phyloP scores from a whole-genome alignment of 139 green algal species.

The Chlorella ohadii region DNA sequence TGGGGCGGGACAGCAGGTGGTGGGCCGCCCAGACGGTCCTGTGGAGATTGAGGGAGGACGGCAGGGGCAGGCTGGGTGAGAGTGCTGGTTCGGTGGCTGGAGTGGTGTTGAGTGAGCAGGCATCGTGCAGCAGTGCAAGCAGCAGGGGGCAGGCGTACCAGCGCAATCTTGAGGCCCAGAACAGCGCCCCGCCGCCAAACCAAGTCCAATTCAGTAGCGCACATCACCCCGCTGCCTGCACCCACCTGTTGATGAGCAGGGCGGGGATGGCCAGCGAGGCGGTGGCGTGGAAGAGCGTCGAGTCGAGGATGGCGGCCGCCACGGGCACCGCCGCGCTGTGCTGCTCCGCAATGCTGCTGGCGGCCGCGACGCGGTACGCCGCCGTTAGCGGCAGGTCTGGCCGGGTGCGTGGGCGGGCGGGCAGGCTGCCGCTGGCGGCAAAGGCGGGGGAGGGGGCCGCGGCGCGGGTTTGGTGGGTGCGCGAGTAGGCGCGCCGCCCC shows the following conservation, averaged over 20 bases:
- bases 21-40: slow-evolving; percentile 33
- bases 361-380: not conserved
- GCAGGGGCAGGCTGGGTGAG: not conserved
- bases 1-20: not conserved
- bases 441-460: too few species aligned
- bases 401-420: not conserved
- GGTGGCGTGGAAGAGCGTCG: slow-evolving; percentile 16
- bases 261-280: slow-evolving; percentile 32
- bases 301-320: slow-evolving; percentile 16
- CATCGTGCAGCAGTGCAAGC: too few species aligned
- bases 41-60: too few species aligned
- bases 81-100: too few species aligned
- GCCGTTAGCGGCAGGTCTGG: not conserved
- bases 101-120: too few species aligned
- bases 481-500: not conserved
- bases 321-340: slow-evolving; percentile 5
- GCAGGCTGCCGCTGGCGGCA: not conserved
- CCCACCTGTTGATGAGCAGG: slow-evolving; percentile 15
- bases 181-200: too few species aligned
- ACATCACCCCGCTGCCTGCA: too few species aligned
- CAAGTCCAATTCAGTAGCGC: too few species aligned
- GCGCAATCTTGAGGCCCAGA: too few species aligned
- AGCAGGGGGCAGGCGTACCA: too few species aligned
- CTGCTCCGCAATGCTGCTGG: not conserved
- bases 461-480: not conserved